A percentile compares a stretch with the other conserved stretches of the same genome.
Evolutionary conservation across 805 yeast species (phyloP).

Genomic region (Blastobotrys americana): DNA sequence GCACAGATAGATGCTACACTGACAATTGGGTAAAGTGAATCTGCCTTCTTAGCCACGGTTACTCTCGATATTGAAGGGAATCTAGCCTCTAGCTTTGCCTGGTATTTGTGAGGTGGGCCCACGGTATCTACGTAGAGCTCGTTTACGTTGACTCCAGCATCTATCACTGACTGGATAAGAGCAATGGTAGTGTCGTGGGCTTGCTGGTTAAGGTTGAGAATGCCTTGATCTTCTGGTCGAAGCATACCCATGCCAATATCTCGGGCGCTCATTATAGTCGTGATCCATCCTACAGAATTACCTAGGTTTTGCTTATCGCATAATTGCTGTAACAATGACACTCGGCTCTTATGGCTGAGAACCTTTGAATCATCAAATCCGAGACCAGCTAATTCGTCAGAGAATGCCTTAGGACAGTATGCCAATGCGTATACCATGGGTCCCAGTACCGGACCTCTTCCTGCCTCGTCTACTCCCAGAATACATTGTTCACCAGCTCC

Average conservation of each 20-base stretch:
- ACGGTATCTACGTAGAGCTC: slow-evolving; percentile 91
- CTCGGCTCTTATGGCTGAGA: slow-evolving; percentile 64
- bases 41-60: slow-evolving; percentile 92
- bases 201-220: slow-evolving; percentile 81
- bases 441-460: slow-evolving; percentile 96
- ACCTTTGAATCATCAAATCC: slow-evolving; percentile 95
- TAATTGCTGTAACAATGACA: slow-evolving; percentile 51
- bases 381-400: slow-evolving; percentile 43
- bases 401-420: slow-evolving; percentile 56
- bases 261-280: slow-evolving; percentile 74
- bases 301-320: slow-evolving; percentile 43
- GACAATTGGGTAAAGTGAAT: slow-evolving; percentile 83
- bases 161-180: slow-evolving; percentile 58
- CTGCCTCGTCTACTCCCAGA: slow-evolving; percentile 97
- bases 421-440: slow-evolving; percentile 96
- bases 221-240: slow-evolving; percentile 43
- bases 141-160: slow-evolving; percentile 52
- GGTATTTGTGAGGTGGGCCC: slow-evolving; percentile 87
- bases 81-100: slow-evolving; percentile 55
- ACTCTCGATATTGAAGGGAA: slow-evolving; percentile 64
- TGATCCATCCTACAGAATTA: slow-evolving; percentile 75
- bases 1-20: slow-evolving; percentile 95
- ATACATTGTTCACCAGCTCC: slow-evolving; percentile 26
- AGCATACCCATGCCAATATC: slow-evolving; percentile 91
- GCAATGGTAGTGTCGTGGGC: slow-evolving; percentile 92